Percentiles rank a stretch among this genome's conserved stretches.
Conservation (phyloP, 352 stramenopile species). For the Phytophthora lateralis region DNA sequence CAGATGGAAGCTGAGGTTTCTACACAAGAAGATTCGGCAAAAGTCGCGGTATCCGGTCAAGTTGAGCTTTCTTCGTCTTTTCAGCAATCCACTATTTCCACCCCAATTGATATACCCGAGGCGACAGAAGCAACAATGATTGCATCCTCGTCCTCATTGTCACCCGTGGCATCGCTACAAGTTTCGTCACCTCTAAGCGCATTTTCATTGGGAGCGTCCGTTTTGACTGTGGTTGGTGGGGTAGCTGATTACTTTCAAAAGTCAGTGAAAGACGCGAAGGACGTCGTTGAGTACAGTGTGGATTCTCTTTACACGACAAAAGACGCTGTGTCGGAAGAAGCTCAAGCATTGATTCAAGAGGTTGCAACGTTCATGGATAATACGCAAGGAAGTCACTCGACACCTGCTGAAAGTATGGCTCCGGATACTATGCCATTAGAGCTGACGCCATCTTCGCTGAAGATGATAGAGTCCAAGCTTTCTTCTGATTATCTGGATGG, state of each 20-base stretch:
- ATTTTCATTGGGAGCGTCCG: slow-evolving; percentile 61
- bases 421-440: slow-evolving; percentile 16
- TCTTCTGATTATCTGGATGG: slow-evolving; percentile 18
- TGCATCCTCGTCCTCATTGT: slow-evolving; percentile 15
- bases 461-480: slow-evolving; percentile 37
- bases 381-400: slow-evolving; percentile 7
- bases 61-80: not conserved
- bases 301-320: slow-evolving; percentile 78
- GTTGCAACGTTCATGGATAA: slow-evolving; percentile 66
- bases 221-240: slow-evolving; percentile 70
- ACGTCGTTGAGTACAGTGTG: slow-evolving; percentile 70
- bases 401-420: slow-evolving; percentile 10
- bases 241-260: slow-evolving; percentile 76
- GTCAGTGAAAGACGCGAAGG: slow-evolving; percentile 76
- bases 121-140: not conserved
- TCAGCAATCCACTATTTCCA: not conserved
- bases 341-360: slow-evolving; percentile 62
- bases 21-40: slow-evolving; percentile 1
- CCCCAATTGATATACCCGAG: slow-evolving; percentile 18
- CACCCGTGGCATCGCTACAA: slow-evolving; percentile 19
- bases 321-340: slow-evolving; percentile 71
- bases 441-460: slow-evolving; percentile 30
- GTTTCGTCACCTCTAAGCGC: slow-evolving; percentile 44
- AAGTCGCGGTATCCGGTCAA: not conserved
- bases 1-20: slow-evolving; percentile 2